A percentile compares a stretch with the other conserved stretches of the same genome.
Evolutionary conservation across 2,329 filamentous ascomycete species (phyloP).

Genomic region (Fusarium burgessii): DNA sequence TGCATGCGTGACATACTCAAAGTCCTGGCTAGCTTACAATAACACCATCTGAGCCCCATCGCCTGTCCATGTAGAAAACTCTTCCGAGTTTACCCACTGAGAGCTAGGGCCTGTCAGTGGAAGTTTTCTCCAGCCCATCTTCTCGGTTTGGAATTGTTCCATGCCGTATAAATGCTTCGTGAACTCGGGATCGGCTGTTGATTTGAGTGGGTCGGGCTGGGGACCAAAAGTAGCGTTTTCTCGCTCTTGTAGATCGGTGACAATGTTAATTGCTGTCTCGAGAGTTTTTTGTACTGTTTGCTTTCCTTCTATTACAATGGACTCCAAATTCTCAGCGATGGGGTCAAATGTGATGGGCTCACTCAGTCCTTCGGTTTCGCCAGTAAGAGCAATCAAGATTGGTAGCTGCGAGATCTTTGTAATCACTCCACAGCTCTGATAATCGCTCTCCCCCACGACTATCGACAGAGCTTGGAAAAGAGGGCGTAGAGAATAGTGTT

Average conservation of each 20-base stretch:
- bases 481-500: not conserved
- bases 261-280: not conserved
- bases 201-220: not conserved
- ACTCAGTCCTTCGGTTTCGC: not conserved
- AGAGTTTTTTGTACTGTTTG: not conserved
- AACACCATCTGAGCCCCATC: not conserved
- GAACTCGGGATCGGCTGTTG: not conserved
- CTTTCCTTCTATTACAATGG: not conserved
- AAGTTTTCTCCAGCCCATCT: not conserved
- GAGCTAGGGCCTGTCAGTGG: not conserved
- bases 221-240: not conserved
- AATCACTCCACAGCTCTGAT: no score
- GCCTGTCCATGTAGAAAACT: not conserved
- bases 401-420: not conserved
- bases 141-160: not conserved
- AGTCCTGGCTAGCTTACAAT: not conserved
- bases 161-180: not conserved
- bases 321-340: not conserved
- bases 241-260: not conserved
- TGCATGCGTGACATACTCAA: not conserved
- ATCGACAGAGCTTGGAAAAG: not conserved
- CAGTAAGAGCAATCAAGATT: not conserved
- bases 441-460: not conserved
- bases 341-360: not conserved
- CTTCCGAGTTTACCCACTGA: not conserved